These are phyloP conservation scores for Pyricularia sp. DNA, from an alignment of 2,329 filamentous ascomycete species.

Conservation along the genomic window DNA sequence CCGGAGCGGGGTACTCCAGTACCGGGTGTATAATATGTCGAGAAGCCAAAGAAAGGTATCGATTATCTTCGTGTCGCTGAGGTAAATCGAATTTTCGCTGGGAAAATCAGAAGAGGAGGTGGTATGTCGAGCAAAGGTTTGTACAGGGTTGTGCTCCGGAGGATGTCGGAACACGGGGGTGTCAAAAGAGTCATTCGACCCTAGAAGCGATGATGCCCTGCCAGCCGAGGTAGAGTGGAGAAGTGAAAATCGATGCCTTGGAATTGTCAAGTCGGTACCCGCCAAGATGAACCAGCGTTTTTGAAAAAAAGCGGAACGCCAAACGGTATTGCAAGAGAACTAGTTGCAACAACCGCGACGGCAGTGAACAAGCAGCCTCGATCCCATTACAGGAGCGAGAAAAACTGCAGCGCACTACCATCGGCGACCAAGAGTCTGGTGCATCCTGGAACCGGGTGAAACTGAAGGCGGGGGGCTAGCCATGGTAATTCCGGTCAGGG, in stretches of 20 bases:
- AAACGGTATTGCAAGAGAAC: constrained; percentile 15
- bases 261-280: constrained; percentile 31
- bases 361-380: constrained; percentile 22
- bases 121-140: constrained; percentile 20
- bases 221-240: constrained; percentile 24
- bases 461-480: constrained; percentile 70
- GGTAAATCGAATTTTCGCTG: constrained; percentile 15
- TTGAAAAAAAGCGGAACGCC: constrained; percentile 10
- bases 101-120: constrained; percentile 17
- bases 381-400: constrained; percentile 22
- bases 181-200: constrained; percentile 20
- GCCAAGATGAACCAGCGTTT: constrained; percentile 39
- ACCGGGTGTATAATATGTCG: constrained; percentile 20
- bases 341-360: constrained; percentile 27
- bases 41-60: constrained; percentile 21
- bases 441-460: constrained; percentile 49
- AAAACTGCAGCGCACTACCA: constrained; percentile 34
- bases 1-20: constrained; percentile 25
- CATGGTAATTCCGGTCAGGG: constrained; percentile 78
- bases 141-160: constrained; percentile 19
- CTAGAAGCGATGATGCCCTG: constrained; percentile 12
- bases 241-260: constrained; percentile 31
- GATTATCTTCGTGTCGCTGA: constrained; percentile 20
- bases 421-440: constrained; percentile 41
- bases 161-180: constrained; percentile 11